phyloP scores from a whole-genome alignment of 2,329 filamentous ascomycete genomes.

The Monosporascus sp. region DNA sequence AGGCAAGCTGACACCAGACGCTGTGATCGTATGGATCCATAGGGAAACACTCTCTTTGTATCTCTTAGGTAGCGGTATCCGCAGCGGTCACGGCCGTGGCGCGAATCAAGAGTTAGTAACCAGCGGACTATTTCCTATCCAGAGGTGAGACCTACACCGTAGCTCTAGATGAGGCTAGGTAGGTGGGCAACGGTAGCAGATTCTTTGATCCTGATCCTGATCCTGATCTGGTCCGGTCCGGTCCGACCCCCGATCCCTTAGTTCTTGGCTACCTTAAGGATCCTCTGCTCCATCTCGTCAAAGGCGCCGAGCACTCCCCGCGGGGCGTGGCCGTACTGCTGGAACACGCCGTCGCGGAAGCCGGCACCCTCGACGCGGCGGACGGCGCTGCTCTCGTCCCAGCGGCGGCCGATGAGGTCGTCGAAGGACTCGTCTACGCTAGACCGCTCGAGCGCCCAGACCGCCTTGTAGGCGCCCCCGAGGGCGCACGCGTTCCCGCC shows the following conservation, averaged over 20 bases:
- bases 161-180: too few relatives aligned
- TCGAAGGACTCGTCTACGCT: slow-evolving; percentile 71
- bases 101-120: too few relatives aligned
- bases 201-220: too few relatives aligned
- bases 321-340: slow-evolving; percentile 58
- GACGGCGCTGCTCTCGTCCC: slow-evolving; percentile 80
- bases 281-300: slow-evolving; percentile 24
- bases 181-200: too few relatives aligned
- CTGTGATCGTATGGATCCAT: too few relatives aligned
- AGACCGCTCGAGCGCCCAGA: slow-evolving; percentile 77
- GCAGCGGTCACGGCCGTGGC: too few relatives aligned
- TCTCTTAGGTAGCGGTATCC: too few relatives aligned
- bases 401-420: slow-evolving; percentile 74
- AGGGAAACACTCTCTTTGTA: too few relatives aligned
- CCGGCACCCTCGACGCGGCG: slow-evolving; percentile 71
- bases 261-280: slow-evolving; percentile 26
- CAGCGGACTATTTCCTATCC: too few relatives aligned
- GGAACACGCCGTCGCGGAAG: slow-evolving; percentile 69
- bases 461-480: slow-evolving; percentile 91
- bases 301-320: slow-evolving; percentile 58
- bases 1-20: too few relatives aligned
- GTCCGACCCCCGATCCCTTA: slow-evolving; percentile 2
- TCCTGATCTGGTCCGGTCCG: too few relatives aligned
- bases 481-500: slow-evolving; percentile 93
- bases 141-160: too few relatives aligned